Percentiles rank a stretch among this genome's conserved stretches.
phyloP scores from a whole-genome alignment of 306 rosid species.

The Pyrus betulifolia region DNA sequence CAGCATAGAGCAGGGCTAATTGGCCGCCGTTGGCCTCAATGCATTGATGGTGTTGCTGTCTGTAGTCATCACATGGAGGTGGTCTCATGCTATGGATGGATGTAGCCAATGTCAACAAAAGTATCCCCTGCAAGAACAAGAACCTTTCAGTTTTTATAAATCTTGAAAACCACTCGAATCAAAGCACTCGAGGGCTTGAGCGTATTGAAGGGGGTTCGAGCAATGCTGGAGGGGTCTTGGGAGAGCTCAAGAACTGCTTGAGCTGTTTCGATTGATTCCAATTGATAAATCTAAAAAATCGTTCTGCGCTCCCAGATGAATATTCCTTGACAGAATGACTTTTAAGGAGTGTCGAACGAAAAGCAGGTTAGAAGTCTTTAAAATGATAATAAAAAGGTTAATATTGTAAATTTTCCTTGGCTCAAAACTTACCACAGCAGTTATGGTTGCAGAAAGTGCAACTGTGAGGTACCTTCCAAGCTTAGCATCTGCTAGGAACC shows the following conservation, averaged over 20 bases:
- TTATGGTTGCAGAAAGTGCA: conserved; percentile 42
- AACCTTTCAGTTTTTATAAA: neutral
- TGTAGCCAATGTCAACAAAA: conserved; percentile 64
- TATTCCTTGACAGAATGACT: too few species aligned
- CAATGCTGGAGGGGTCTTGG: too few species aligned
- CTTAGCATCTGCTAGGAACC: conserved; percentile 86
- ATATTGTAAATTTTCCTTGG: neutral
- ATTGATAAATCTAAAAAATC: too few species aligned
- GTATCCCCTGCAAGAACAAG: conserved; percentile 41
- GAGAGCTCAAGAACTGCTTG: too few species aligned
- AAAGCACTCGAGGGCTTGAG: too few species aligned
- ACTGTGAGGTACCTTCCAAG: conserved; percentile 73
- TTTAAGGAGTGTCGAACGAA: too few species aligned
- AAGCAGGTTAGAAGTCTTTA: too few species aligned
- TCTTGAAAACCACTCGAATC: neutral
- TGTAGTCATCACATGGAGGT: conserved; percentile 44
- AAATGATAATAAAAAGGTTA: neutral
- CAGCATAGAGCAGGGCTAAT: conserved; percentile 53
- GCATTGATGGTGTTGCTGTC: conserved; percentile 55
- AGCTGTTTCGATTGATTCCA: too few species aligned
- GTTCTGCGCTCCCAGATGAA: too few species aligned
- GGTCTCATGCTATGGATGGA: conserved; percentile 66
- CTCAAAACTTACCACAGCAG: conserved; percentile 49
- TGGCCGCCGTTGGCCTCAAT: conserved; percentile 54
- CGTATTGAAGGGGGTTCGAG: neutral